phyloP scores from a whole-genome alignment of 2,329 filamentous ascomycete species.

The Trichophyton simii region DNA sequence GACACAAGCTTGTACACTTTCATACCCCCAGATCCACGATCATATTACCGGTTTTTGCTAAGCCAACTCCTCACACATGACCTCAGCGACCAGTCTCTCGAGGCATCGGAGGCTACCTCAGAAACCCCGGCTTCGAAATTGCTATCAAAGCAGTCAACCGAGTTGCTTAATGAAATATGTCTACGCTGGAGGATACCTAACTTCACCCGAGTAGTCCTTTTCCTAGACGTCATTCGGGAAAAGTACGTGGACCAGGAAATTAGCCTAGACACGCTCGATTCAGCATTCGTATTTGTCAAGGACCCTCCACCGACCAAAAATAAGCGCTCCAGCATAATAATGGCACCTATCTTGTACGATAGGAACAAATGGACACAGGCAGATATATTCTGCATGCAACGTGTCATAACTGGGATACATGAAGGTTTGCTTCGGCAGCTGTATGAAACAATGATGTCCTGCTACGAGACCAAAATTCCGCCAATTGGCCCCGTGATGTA shows the following conservation, averaged over 20 bases:
- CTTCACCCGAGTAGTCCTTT: conserved; percentile 63
- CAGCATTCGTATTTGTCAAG: conserved; percentile 72
- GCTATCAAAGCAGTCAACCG: conserved; percentile 62
- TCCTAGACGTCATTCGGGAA: conserved; percentile 72
- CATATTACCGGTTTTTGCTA: conserved; percentile 71
- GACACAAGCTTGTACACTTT: conserved; percentile 62
- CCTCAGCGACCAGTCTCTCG: conserved; percentile 27
- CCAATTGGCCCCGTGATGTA: conserved; percentile 68
- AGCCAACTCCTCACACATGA: conserved; percentile 59
- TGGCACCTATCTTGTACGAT: conserved; percentile 40
- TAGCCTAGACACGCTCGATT: conserved; percentile 66
- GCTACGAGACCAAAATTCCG: conserved; percentile 79
- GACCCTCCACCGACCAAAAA: conserved; percentile 51
- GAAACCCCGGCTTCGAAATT: conserved; percentile 41
- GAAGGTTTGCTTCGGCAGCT: conserved; percentile 76
- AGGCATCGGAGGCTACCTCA: conserved; percentile 37
- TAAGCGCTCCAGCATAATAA: conserved; percentile 39
- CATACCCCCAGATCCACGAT: conserved; percentile 71
- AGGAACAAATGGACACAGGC: conserved; percentile 55
- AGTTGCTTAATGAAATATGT: conserved; percentile 73
- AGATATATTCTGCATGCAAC: conserved; percentile 60
- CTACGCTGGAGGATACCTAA: conserved; percentile 81
- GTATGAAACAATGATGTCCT: conserved; percentile 73
- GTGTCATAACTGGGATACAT: conserved; percentile 60
- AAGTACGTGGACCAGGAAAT: conserved; percentile 80